Evolutionary conservation across 495 filamentous ascomycete species (phyloP), one percentile per base, ranked within the genome.

Genomic region (Hypomontagnella submonticulosa): DNA sequence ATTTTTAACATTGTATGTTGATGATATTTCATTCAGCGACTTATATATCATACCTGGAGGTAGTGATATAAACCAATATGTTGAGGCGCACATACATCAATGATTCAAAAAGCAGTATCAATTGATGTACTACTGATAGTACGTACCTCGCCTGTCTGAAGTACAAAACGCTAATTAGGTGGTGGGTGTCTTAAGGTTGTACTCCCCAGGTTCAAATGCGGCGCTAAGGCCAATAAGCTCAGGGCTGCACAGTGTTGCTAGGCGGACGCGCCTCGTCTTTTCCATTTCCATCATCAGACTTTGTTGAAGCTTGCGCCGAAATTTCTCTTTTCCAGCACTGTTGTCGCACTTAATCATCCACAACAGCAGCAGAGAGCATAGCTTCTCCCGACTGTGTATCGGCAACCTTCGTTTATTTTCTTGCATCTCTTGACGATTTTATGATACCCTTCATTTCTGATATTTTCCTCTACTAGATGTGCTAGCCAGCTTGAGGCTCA

Each of bases 391-490:
- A 40, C 43, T 37, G 52, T 47, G 37, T 42, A 10, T 49, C 36
- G 12, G n/a, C 55, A 36, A 19, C 13, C 20, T 44, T 54, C 27
- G 43, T 50, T 50, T 18, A 20, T 60, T 44, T 58, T 67, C 42
- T 48, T 63, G 48, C 48, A 63, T 67, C 58, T 67, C 50, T 61
- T 60, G 43, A 53, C 41, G 23, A n/a, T 13, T 42, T 53, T 27
- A 57, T 62, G 64, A 67, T 62, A 62, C 58, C 53, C 64, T 54
- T 49, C 41, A 54, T 67, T 54, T 47, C 50, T 49, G 4, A 41
- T n/a, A 1, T 47, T 27, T 50, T 53, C 11, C 34, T 32, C 56
- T 20, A 30, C 34, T 55, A 19, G 33, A 59, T 59, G 48, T 40
- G 54, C 48, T 46, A 42, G 34, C 18, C 51, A 42, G 47, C 23